phyloP scores from a whole-genome alignment of 345 rosid genomes.

The Eucalyptus regnans region DNA sequence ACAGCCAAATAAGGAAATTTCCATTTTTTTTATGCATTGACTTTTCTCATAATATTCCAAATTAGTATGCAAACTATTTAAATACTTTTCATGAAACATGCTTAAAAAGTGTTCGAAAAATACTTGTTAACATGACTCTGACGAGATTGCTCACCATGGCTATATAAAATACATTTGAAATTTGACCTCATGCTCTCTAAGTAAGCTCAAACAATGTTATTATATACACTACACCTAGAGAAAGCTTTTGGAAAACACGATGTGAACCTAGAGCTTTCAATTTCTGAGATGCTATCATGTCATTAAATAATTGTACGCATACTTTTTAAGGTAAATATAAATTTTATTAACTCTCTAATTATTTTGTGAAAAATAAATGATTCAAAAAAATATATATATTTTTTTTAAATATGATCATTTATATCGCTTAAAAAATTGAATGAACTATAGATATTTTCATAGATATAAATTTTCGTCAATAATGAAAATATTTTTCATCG shows the following conservation, averaged over 20 bases:
- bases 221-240: neutral
- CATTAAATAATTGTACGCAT: neutral
- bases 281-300: neutral
- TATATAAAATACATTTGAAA: neutral
- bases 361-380: no score
- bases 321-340: neutral
- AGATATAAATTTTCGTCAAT: no score
- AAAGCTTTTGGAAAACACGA: neutral
- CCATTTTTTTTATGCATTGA: neutral
- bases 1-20: neutral
- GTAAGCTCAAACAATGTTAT: neutral
- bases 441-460: no score
- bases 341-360: neutral
- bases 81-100: neutral
- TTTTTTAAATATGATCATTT: no score
- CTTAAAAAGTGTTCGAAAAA: neutral
- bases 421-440: no score
- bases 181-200: neutral
- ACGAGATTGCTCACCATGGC: neutral
- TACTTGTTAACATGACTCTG: neutral
- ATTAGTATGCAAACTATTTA: neutral
- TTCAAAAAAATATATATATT: no score
- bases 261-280: neutral
- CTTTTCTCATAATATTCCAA: neutral
- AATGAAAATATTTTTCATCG: neutral